These are phyloP conservation scores for Lyophyllum shimeji DNA, from an alignment of 768 basidiomycete genomes.

Conservation along the genomic window DNA sequence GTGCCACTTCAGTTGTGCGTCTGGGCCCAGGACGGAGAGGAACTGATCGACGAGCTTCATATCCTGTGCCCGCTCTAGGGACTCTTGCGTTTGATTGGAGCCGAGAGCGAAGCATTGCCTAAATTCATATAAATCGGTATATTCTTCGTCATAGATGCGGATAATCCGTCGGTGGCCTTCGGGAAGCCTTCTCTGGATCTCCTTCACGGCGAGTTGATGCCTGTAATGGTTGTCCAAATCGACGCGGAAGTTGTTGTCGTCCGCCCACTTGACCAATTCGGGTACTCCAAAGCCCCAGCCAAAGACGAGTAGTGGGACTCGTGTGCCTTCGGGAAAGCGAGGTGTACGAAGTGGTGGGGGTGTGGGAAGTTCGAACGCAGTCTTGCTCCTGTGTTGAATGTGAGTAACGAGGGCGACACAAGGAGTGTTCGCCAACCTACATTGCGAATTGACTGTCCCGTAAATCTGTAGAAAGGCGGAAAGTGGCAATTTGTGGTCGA, in stretches of 20 bases:
- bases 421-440: not conserved
- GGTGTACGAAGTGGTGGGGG: not conserved
- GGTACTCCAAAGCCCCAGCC: not conserved
- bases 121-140: not conserved
- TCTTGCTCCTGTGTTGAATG: not conserved
- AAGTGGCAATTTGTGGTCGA: no score
- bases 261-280: not conserved
- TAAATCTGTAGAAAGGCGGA: no score
- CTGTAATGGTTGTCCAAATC: not conserved
- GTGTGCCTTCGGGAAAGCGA: no score
- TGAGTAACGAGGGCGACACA: not conserved
- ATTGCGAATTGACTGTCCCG: not conserved
- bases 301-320: not conserved
- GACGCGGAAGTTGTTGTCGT: not conserved
- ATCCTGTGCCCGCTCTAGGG: not conserved
- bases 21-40: no score
- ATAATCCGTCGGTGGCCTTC: not conserved
- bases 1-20: no score
- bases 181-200: not conserved
- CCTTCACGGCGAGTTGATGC: not conserved
- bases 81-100: not conserved
- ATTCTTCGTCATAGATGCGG: not conserved
- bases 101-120: not conserved
- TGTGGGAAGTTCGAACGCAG: not conserved
- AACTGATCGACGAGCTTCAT: not conserved